Evolutionary conservation across 768 basidiomycete genomes (phyloP), one percentile per base, ranked within the genome.

Genomic region (Termitomyces sp.): DNA sequence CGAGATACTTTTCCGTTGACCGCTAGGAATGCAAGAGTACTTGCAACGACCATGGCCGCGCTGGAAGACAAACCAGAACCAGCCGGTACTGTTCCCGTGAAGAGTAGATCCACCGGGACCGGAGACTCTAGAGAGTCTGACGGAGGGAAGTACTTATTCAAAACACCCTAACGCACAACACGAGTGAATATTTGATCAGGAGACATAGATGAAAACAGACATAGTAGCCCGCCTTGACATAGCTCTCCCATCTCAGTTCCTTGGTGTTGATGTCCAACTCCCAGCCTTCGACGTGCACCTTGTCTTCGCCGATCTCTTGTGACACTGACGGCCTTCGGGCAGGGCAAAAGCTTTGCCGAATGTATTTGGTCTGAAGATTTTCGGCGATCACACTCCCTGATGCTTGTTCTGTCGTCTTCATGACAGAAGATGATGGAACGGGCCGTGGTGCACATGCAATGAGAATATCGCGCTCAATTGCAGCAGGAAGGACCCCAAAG

Each of bases 11-110:
- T 86, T 52, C 82, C 82, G 59, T 95, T 93, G 42, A 86, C 83
- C 6, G 86, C 86, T 27, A 95, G 73, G 67, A 95, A 91, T 0
- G 88, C 83, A 31, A 95, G 75, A 0, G 92, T 89, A 40, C 89
- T 90, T 0, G 90, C 89, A 23, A 95, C 91, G 34, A 94, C 91
- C 84, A 96, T 89, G 0, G 94, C 94, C 0, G 92, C 90, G 61
- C 90, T 92, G 3, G 90, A 92, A 7, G 90, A 92, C 5, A 96
- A 74, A 0, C 95, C 94, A 0, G 90, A 89, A 0, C 93, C 95
- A 2, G 90, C 82, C 0, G 94, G 94, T 2, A 97, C 88, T 11
- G 86, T 82, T 1, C 95, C 95, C 0, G 86, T 85, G 11, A 92
- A 83, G 4, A 94, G 77, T 10, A 93, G 62, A 62, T 94, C 84